A percentile compares a stretch with the other conserved stretches of the same genome.
These are phyloP conservation scores for Aspergillus spinulosporus DNA, from an alignment of 2,329 filamentous ascomycete genomes.

Conservation along the genomic window DNA sequence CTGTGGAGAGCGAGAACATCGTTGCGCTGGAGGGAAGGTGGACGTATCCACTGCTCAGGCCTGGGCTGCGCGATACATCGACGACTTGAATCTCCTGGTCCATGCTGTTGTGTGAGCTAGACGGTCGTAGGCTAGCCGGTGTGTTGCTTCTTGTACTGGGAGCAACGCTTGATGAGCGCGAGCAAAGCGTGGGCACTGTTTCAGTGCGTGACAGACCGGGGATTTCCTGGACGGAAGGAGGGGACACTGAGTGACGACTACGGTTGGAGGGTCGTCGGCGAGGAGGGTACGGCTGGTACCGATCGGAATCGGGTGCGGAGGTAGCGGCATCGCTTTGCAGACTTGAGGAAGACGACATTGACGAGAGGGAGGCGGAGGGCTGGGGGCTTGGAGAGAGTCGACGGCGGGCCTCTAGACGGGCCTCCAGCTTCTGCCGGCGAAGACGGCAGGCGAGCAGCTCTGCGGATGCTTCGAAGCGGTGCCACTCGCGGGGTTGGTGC, in stretches of 20 bases:
- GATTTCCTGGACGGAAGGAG: conserved; percentile 47
- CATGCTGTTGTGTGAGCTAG: conserved; percentile 36
- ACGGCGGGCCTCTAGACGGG: conserved; percentile 29
- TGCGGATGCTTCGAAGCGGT: conserved; percentile 37
- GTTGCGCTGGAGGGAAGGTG: conserved; percentile 28
- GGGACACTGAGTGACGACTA: conserved; percentile 42
- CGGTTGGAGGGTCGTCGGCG: conserved; percentile 34
- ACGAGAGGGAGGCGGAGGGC: conserved; percentile 27
- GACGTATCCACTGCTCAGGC: conserved; percentile 38
- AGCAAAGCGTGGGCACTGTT: conserved; percentile 43
- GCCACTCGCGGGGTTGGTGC: conserved; percentile 39
- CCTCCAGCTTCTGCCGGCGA: conserved; percentile 39
- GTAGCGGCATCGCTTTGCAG: conserved; percentile 20
- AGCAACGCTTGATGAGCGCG: conserved; percentile 46
- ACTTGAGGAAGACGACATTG: conserved; percentile 21
- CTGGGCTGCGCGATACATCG: conserved; percentile 37
- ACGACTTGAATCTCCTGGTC: conserved; percentile 35
- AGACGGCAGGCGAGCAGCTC: conserved; percentile 39
- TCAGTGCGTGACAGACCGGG: conserved; percentile 45
- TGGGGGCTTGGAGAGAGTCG: conserved; percentile 32
- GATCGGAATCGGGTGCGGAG: conserved; percentile 37
- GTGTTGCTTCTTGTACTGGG: conserved; percentile 45
- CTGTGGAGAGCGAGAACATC: neutral
- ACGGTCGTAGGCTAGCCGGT: conserved; percentile 44
- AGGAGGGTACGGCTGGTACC: conserved; percentile 39